phyloP scores from a whole-genome alignment of 805 yeast genomes.

The Tanozyma kutaoensis region DNA sequence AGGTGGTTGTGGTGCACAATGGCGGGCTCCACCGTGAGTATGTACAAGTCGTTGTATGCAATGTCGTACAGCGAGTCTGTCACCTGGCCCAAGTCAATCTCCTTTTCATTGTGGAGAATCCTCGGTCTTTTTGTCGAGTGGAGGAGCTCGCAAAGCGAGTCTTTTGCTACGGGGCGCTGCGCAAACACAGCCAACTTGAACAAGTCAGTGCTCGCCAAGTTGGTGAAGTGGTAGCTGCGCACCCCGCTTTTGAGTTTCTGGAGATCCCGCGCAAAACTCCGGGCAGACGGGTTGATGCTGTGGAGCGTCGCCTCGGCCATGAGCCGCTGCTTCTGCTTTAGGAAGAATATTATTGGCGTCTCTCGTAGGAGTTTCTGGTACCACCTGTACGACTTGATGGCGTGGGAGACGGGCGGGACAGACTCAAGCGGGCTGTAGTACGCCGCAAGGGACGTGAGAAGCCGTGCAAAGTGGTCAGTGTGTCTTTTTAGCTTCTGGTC shows the following conservation, averaged over 20 bases:
- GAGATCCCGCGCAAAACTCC: slow-evolving; percentile 5
- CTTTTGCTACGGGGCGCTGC: no score
- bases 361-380: slow-evolving; percentile 11
- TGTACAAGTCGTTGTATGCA: slow-evolving; percentile 9
- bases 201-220: slow-evolving; percentile 14
- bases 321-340: slow-evolving; percentile 14
- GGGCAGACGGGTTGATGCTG: slow-evolving; percentile 10
- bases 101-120: no score
- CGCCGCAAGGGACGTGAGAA: slow-evolving; percentile 14
- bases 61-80: slow-evolving; percentile 25
- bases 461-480: slow-evolving; percentile 12
- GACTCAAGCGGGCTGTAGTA: slow-evolving; percentile 5
- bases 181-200: slow-evolving; percentile 15
- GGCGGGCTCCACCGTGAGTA: slow-evolving; percentile 19
- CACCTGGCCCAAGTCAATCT: no score
- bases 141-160: no score
- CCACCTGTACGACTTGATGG: slow-evolving; percentile 15
- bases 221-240: slow-evolving; percentile 19
- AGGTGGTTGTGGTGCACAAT: slow-evolving; percentile 12
- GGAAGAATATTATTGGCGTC: slow-evolving; percentile 17
- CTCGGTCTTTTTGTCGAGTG: no score
- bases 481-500: slow-evolving; percentile 4
- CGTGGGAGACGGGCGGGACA: slow-evolving; percentile 4
- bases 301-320: slow-evolving; percentile 12
- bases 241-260: slow-evolving; percentile 3